Evolutionary conservation across 2,329 filamentous ascomycete species (phyloP).

Genomic region (Monilinia polystroma): DNA sequence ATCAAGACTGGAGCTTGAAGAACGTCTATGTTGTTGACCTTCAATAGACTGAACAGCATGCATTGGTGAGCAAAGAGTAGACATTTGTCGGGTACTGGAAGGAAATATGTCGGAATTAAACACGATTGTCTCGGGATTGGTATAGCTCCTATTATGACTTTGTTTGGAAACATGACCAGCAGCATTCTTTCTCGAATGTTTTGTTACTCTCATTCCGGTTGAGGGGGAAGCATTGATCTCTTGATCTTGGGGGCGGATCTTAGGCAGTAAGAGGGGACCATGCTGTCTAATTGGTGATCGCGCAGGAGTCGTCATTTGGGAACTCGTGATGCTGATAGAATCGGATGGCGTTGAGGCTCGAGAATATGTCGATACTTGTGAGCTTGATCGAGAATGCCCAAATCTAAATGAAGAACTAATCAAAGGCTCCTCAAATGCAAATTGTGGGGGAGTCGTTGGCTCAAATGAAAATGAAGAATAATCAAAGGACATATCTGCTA

Average conservation of each 20-base stretch:
- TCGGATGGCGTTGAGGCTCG: constrained; percentile 59
- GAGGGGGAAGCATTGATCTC: constrained; percentile 59
- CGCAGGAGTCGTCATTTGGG: constrained; percentile 66
- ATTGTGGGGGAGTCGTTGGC: constrained; percentile 51
- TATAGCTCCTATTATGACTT: constrained; percentile 58
- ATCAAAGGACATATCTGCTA: constrained; percentile 59
- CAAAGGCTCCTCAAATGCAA: constrained; percentile 56
- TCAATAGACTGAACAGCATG: constrained; percentile 38
- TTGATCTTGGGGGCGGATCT: constrained; percentile 83
- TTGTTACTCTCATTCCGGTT: constrained; percentile 50
- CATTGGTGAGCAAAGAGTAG: constrained; percentile 39
- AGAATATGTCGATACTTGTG: constrained; percentile 54
- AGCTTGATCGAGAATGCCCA: constrained; percentile 42
- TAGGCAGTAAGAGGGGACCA: constrained; percentile 77
- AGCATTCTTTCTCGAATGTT: constrained; percentile 43
- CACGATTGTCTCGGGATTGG: constrained; percentile 57
- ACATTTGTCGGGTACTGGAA: constrained; percentile 36
- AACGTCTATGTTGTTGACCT: constrained; percentile 53
- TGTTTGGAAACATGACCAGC: constrained; percentile 44
- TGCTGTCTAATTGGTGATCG: constrained; percentile 73
- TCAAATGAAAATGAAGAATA: constrained; percentile 56
- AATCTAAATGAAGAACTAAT: constrained; percentile 53
- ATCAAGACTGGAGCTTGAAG: constrained; percentile 68
- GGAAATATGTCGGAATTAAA: constrained; percentile 36
- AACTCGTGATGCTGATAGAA: constrained; percentile 60